These are phyloP conservation scores for Fomitopsis pinicola DNA, from an alignment of 1,284 basidiomycete species.

Conservation along the genomic window DNA sequence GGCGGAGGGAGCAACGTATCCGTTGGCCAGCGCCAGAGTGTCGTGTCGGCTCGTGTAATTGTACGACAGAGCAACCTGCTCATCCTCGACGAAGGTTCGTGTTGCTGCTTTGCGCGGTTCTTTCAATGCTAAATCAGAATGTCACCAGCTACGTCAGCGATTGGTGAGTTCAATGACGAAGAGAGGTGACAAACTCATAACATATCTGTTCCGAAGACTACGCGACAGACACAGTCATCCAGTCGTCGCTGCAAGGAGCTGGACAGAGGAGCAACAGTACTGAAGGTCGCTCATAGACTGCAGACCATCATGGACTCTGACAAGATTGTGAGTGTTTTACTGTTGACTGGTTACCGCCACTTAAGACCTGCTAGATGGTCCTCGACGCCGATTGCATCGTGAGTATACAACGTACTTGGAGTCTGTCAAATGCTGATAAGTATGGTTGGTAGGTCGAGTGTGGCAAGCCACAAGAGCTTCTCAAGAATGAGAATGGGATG, in stretches of 20 bases:
- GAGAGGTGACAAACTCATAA: too few species aligned
- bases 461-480: slow-evolving; percentile 24
- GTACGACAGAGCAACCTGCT: slow-evolving; percentile 1
- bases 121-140: neutral
- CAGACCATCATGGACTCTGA: slow-evolving; percentile 56
- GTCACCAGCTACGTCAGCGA: slow-evolving; percentile 42
- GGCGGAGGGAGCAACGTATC: neutral
- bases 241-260: slow-evolving; percentile 47
- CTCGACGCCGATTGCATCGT: slow-evolving; percentile 24
- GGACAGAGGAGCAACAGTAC: slow-evolving; percentile 44
- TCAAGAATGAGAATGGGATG: slow-evolving; percentile 24
- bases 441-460: slow-evolving; percentile 23
- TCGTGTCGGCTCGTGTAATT: neutral
- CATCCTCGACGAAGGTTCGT: neutral
- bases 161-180: slow-evolving; percentile 28
- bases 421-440: neutral
- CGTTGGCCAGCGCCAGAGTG: neutral
- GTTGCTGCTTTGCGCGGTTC: neutral
- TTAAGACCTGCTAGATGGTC: slow-evolving; percentile 19
- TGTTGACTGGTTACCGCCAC: neutral
- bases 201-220: neutral
- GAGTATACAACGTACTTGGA: neutral
- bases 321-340: slow-evolving; percentile 18
- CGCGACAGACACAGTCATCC: slow-evolving; percentile 6
- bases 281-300: slow-evolving; percentile 62